Conservation (phyloP, 768 basidiomycete species). For the Crucibulum laeve region DNA sequence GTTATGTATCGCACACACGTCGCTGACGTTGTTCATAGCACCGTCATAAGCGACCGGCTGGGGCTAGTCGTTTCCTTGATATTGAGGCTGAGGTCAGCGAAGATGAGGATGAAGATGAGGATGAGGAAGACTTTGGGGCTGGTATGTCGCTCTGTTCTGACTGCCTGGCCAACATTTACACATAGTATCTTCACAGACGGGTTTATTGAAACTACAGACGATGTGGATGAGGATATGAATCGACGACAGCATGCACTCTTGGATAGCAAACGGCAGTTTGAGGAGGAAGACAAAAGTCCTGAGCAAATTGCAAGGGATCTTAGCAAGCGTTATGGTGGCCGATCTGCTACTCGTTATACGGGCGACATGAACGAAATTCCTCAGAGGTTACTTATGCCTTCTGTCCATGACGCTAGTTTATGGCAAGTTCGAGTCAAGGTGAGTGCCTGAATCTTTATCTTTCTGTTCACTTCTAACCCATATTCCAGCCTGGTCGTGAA, state of each 20-base stretch:
- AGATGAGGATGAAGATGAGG: slow-evolving; percentile 94
- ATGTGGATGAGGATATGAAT: slow-evolving; percentile 58
- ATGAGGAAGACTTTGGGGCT: slow-evolving; percentile 63
- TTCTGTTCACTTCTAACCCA: neutral
- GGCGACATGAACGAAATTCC: slow-evolving; percentile 94
- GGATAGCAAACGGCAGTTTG: slow-evolving; percentile 56
- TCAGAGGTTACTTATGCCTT: slow-evolving; percentile 92
- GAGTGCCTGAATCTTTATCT: slow-evolving; percentile 13
- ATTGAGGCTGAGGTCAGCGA: slow-evolving; percentile 95
- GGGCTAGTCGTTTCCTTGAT: slow-evolving; percentile 90
- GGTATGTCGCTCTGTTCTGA: no score
- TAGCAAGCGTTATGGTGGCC: slow-evolving; percentile 68
- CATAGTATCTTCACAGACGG: slow-evolving; percentile 57
- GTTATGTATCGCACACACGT: slow-evolving; percentile 2
- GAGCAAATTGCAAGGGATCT: slow-evolving; percentile 82
- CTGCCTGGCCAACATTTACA: no score
- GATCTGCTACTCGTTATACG: slow-evolving; percentile 69
- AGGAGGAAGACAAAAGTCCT: slow-evolving; percentile 71
- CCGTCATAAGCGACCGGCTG: slow-evolving; percentile 59
- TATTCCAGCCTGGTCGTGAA: slow-evolving; percentile 77
- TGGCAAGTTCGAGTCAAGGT: slow-evolving; percentile 97
- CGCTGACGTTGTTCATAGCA: slow-evolving; percentile 31
- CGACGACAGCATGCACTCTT: slow-evolving; percentile 64
- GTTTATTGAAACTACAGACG: slow-evolving; percentile 69
- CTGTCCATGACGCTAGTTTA: slow-evolving; percentile 89